Percentiles rank a stretch among this genome's conserved stretches.
Conservation (phyloP, 2,329 filamentous ascomycete species). For the Cladosporium sp. region DNA sequence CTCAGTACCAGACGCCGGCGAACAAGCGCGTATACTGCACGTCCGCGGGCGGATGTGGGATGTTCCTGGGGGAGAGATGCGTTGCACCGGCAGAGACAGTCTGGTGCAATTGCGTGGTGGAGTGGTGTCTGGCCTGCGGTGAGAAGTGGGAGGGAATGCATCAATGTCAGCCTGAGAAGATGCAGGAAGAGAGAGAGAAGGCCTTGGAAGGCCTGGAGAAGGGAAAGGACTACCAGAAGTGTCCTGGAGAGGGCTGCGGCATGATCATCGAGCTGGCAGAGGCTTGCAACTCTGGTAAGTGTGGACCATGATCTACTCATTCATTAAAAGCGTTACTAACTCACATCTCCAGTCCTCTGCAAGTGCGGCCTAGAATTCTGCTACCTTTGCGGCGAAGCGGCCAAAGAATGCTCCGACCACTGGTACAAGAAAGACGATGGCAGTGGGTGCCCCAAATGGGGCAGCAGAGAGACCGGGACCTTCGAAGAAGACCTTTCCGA, state of each 20-base stretch:
- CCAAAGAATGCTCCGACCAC: neutral
- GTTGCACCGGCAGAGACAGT: neutral
- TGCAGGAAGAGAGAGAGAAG: too few species aligned
- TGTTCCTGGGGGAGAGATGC: neutral
- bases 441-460: neutral
- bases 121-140: too few species aligned
- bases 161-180: too few species aligned
- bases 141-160: too few species aligned
- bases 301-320: too few species aligned
- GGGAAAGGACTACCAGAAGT: neutral
- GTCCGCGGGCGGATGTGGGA: neutral
- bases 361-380: conserved; percentile 1
- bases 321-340: too few species aligned
- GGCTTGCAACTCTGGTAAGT: too few species aligned
- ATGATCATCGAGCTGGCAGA: neutral
- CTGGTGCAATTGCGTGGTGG: too few species aligned
- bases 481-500: neutral
- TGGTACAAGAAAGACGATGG: neutral
- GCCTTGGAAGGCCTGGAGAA: too few species aligned
- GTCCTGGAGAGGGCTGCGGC: neutral
- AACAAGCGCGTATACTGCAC: neutral
- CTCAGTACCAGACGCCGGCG: neutral
- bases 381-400: conserved; percentile 8
- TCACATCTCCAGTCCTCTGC: too few species aligned
- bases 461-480: neutral